phyloP scores from a whole-genome alignment of 106 monocot genomes.

The Dactylorhiza incarnata region DNA sequence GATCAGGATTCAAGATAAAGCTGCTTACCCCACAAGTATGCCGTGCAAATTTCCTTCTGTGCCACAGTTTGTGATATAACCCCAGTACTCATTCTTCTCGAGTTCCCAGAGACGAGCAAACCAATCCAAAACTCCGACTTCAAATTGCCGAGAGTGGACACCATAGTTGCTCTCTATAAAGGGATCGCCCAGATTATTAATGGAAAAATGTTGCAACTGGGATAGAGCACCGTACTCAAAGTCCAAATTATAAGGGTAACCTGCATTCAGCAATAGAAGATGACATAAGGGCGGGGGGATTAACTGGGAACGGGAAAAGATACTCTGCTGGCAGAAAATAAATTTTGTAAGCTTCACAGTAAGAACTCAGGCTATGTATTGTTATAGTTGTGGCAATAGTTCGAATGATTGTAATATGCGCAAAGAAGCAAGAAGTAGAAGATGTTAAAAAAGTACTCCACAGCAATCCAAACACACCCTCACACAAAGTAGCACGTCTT shows the following conservation, averaged over 20 bases:
- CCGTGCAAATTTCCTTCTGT: slow-evolving; percentile 90
- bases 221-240: slow-evolving; percentile 71
- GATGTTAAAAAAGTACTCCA: neutral
- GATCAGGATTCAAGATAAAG: neutral
- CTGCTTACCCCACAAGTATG: slow-evolving; percentile 67
- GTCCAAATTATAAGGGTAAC: slow-evolving; percentile 84
- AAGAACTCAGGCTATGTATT: neutral
- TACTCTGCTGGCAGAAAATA: neutral
- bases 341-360: neutral
- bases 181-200: slow-evolving; percentile 87
- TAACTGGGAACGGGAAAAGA: neutral
- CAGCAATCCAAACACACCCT: neutral
- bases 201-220: slow-evolving; percentile 80
- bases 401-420: neutral
- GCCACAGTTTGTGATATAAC: slow-evolving; percentile 88
- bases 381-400: neutral
- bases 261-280: slow-evolving; percentile 21
- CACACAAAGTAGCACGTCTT: no score
- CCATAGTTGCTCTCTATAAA: slow-evolving; percentile 92
- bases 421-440: neutral
- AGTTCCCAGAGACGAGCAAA: slow-evolving; percentile 89
- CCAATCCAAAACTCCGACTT: slow-evolving; percentile 80
- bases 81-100: slow-evolving; percentile 82
- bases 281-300: neutral
- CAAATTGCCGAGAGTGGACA: slow-evolving; percentile 81